Percentiles rank a stretch among this genome's conserved stretches.
These are phyloP conservation scores for Toxicodendron radicans DNA, from an alignment of 345 rosid species.

Conservation along the genomic window DNA sequence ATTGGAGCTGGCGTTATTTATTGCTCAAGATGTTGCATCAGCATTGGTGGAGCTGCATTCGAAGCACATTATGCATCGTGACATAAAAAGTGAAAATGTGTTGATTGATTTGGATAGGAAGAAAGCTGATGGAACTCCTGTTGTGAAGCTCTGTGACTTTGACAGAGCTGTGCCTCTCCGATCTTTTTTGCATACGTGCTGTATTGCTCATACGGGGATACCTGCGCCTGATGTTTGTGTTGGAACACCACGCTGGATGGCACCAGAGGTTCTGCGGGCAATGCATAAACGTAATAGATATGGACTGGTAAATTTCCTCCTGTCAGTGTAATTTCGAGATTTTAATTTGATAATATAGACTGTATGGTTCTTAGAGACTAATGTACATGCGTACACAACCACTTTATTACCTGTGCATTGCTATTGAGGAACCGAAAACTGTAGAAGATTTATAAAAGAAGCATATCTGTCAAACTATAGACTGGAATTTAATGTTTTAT, in stretches of 20 bases:
- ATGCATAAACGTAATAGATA: constrained; percentile 60
- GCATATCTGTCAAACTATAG: too few relatives aligned
- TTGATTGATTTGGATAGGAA: constrained; percentile 71
- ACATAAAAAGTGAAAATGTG: constrained; percentile 90
- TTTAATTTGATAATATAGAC: background rate
- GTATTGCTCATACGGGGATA: constrained; percentile 77
- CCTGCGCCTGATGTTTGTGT: constrained; percentile 86
- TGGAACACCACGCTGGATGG: constrained; percentile 99
- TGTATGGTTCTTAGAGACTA: too few relatives aligned
- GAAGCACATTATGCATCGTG: constrained; percentile 90
- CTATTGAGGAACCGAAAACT: too few relatives aligned
- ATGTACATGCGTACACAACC: too few relatives aligned
- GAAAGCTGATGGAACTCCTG: constrained; percentile 55
- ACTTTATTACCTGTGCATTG: too few relatives aligned
- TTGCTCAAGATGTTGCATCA: constrained; percentile 74
- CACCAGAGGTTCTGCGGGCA: constrained; percentile 86
- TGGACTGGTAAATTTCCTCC: constrained; percentile 62
- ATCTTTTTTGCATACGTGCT: constrained; percentile 72
- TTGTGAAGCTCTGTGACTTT: constrained; percentile 91
- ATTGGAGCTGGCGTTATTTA: constrained; percentile 56
- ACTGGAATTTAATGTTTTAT: too few relatives aligned
- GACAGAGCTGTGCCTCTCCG: constrained; percentile 91
- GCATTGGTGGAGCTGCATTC: constrained; percentile 84
- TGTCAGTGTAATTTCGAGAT: background rate
- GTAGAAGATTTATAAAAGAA: too few relatives aligned